Evolutionary conservation across 2,329 filamentous ascomycete genomes (phyloP).

Genomic region (Claviceps maximensis): DNA sequence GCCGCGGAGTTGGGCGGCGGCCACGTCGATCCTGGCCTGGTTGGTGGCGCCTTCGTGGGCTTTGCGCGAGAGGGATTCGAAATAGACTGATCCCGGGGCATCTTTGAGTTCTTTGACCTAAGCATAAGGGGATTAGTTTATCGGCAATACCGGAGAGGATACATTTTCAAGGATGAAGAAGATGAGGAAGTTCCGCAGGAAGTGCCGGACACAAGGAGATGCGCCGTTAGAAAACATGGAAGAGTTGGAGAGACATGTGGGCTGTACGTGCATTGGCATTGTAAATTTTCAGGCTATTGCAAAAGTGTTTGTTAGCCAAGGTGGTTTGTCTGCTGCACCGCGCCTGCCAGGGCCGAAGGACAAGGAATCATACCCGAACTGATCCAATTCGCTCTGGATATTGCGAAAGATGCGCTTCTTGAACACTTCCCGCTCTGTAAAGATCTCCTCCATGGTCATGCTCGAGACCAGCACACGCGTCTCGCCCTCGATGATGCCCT

Average conservation of each 20-base stretch:
- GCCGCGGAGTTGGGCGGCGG: slow-evolving; percentile 49
- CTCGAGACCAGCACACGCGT: slow-evolving; percentile 69
- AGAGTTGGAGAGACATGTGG: not conserved
- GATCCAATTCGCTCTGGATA: slow-evolving; percentile 65
- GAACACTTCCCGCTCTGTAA: slow-evolving; percentile 63
- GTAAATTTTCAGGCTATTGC: slow-evolving; percentile 49
- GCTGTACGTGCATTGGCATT: slow-evolving; percentile 37
- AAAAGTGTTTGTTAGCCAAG: not conserved
- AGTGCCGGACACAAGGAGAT: too few species aligned
- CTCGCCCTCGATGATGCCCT: slow-evolving; percentile 82
- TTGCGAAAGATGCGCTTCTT: slow-evolving; percentile 63
- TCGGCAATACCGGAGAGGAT: too few species aligned
- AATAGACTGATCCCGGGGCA: slow-evolving; percentile 69
- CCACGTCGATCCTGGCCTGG: slow-evolving; percentile 57
- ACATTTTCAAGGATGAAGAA: too few species aligned
- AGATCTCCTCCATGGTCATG: slow-evolving; percentile 92
- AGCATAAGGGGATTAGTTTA: not conserved
- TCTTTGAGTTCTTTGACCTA: slow-evolving; percentile 70
- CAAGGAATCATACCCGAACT: slow-evolving; percentile 35
- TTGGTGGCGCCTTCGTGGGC: slow-evolving; percentile 77
- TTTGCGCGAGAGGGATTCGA: slow-evolving; percentile 68
- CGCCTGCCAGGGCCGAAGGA: not conserved
- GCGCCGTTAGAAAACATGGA: not conserved
- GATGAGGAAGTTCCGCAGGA: too few species aligned
- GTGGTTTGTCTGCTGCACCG: too few species aligned